phyloP scores from a whole-genome alignment of 352 stramenopile species.

The Pythium pectinolyticum region DNA sequence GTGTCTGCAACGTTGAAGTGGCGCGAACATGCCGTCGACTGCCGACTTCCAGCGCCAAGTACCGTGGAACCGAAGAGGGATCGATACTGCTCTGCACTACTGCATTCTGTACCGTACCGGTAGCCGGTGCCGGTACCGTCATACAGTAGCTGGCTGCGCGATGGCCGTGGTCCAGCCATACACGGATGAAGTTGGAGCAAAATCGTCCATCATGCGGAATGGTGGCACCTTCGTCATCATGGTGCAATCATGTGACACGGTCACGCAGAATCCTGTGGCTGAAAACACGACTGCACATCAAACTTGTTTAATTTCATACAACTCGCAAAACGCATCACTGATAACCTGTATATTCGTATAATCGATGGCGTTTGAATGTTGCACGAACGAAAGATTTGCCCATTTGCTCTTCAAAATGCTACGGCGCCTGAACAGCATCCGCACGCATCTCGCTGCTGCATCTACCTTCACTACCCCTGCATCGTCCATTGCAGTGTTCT shows the following conservation, averaged over 20 bases:
- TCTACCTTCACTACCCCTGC: neutral
- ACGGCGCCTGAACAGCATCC: conserved; percentile 18
- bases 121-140: too few species aligned
- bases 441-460: conserved; percentile 22
- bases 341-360: too few species aligned
- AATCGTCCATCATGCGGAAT: neutral
- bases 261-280: conserved; percentile 2
- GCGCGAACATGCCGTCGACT: neutral
- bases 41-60: neutral
- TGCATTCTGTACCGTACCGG: too few species aligned
- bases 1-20: conserved; percentile 35
- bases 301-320: neutral
- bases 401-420: conserved; percentile 25
- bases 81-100: too few species aligned
- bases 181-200: neutral
- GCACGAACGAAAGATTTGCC: neutral
- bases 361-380: neutral
- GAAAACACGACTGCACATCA: too few species aligned
- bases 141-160: too few species aligned
- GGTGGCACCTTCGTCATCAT: neutral
- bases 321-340: too few species aligned
- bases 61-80: too few species aligned
- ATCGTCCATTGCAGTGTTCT: neutral
- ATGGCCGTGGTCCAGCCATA: too few species aligned
- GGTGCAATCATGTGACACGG: conserved; percentile 11